Percentiles rank a stretch among this genome's conserved stretches.
Evolutionary conservation across 345 rosid genomes (phyloP).

Genomic region (Erysimum cheiranthoides): DNA sequence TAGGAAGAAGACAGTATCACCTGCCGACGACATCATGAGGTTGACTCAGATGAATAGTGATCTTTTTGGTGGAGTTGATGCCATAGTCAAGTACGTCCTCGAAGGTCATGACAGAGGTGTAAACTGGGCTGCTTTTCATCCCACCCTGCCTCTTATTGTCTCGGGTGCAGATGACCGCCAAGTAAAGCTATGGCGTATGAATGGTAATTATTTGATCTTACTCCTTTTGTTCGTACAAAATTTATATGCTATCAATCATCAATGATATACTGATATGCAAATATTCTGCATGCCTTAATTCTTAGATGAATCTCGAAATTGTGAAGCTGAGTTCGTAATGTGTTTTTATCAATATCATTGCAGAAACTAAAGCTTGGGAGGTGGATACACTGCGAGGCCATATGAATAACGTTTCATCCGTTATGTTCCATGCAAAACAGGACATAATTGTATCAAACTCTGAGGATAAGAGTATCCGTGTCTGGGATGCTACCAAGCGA

Average conservation of each 20-base stretch:
- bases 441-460: conserved; percentile 92
- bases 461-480: conserved; percentile 89
- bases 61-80: conserved; percentile 89
- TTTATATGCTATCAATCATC: neutral
- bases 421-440: conserved; percentile 87
- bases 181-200: conserved; percentile 94
- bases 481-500: conserved; percentile 92
- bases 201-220: conserved; percentile 53
- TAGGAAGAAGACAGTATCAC: conserved; percentile 83
- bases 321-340: neutral
- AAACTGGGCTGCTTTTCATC: conserved; percentile 96
- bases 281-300: neutral
- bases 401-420: conserved; percentile 88
- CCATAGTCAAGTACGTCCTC: conserved; percentile 85
- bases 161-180: conserved; percentile 97
- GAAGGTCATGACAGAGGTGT: conserved; percentile 97
- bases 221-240: neutral
- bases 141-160: conserved; percentile 80
- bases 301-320: neutral
- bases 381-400: conserved; percentile 94
- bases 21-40: conserved; percentile 80
- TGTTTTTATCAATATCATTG: conserved; percentile 27
- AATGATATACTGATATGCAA: neutral
- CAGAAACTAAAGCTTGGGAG: conserved; percentile 97
- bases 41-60: conserved; percentile 86